Base-by-base conservation (phyloP, 805 yeast genomes). In the Komagataella kurtzmanii region DNA sequence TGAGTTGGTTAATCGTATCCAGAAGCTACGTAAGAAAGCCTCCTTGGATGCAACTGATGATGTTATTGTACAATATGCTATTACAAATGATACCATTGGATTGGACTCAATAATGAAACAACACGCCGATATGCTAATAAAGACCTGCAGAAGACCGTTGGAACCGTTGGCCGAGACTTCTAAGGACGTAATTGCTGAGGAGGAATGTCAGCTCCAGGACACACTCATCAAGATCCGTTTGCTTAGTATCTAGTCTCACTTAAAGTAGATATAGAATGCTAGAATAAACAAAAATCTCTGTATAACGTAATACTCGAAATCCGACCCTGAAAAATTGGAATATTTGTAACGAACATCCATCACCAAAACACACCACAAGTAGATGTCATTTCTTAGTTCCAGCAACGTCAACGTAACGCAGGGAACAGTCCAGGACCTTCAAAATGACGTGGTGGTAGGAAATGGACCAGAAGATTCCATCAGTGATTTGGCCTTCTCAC, bases 1-100 rank as follows among this genome's bases (percentile, higher is more conserved):
- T 75, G 98, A 93, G 70, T 77, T 93, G 64, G 80, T 93, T 63
- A 93, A 93, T 79, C 89, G 99, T 71, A 88, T 93, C 59, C 99
- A 93, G 77, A 85, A 96, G 69, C 80, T 90, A 65, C 85, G 99
- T 72, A 93, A 93, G 84, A 89, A 90, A 78, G 89, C 87, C 57
- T 96, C 96, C 40, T 76, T 93, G 63, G 86, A 86, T 64, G 90
- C 95, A 55, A 91, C 97, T 47, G 99, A 93, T 65, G 99, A 93
- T 59, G 95, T 93, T 50, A 68, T 79, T 56, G 96, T 93, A 54
- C 89, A 91, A 69, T 87, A 87, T 69, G 71, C 79, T 56, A 65
- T 89, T 54, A 77, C 80, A 57, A 81, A 78, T 57, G 89, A 83
- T 61, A 80, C 87, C 54, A 76, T 85, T 59, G 79, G 75, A 24